Base-by-base conservation (phyloP, 768 basidiomycete genomes). In the Termitomyces sp. region DNA sequence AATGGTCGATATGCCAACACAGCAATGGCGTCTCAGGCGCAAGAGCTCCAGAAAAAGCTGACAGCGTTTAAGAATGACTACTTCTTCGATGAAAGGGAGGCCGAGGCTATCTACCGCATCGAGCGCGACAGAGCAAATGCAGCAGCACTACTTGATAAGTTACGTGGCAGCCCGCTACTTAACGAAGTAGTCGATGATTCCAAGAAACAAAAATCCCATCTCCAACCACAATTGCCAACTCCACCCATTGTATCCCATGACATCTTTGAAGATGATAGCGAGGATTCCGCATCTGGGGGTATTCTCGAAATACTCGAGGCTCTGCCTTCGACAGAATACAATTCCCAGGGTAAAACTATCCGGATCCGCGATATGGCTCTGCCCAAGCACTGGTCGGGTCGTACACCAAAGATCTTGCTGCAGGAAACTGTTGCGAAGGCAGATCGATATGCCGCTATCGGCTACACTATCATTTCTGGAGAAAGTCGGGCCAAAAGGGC, bases 331-430 rank as follows among this genome's bases (percentile, higher is more conserved):
- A 80, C 75, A n/a, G 82, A 82, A 60, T 76, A 78, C n/a, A 83
- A 80, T 20, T 69, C 75, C 10, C 69, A 76, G 53, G 89, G 87
- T 14, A 76, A 72, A 9, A 79, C 78, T 5, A 72, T 88, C 48
- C 69, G 62, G 28, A 66, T 87, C 60, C 78, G 86, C 28, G 85
- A 94, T 59, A 88, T 98, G 86, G 67, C 83, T 1, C 74, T 92
- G 26, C 90, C 93, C 2, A 96, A 91, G 71, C 84, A 90, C 65
- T 87, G 86, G 78, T 86, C 90, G 38, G 88, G 90, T 36, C 86
- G 84, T 41, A 87, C 88, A 14, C 93, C 96, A 10, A 94, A 90
- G 70, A 73, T 68, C 16, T 69, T 92, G 5, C 78, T 98, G 40
- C 69, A 77, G 54, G 90, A 92, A 57, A 77, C 78, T 20, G 85